A percentile compares a stretch with the other conserved stretches of the same genome.
Evolutionary conservation across 2,329 filamentous ascomycete genomes (phyloP).

Genomic region (Cladosporium oxysporum): DNA sequence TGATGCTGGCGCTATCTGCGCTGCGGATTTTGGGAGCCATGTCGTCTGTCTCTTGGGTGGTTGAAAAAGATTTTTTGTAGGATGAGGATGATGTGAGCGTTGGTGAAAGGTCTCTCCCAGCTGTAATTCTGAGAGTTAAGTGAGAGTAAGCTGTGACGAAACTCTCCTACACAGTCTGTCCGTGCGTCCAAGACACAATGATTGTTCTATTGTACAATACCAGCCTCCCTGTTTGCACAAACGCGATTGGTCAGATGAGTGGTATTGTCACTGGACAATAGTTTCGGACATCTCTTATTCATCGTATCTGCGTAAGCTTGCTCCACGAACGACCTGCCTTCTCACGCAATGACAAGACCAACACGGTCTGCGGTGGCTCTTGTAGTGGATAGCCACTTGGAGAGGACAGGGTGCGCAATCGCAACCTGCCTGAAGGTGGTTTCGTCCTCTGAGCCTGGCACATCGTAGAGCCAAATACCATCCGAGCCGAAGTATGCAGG

Average conservation of each 20-base stretch:
- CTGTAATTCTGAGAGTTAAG: not conserved
- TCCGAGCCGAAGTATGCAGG: slow-evolving; percentile 67
- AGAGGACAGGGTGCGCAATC: slow-evolving; percentile 65
- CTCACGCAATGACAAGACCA: slow-evolving; percentile 12
- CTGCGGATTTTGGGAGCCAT: not conserved
- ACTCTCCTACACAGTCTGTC: not conserved
- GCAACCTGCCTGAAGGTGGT: slow-evolving; percentile 65
- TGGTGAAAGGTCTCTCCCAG: not conserved
- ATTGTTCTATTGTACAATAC: not conserved
- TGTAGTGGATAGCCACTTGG: slow-evolving; percentile 55
- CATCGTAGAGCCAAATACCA: slow-evolving; percentile 69
- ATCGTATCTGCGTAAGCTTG: not conserved
- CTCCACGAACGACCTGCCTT: not conserved
- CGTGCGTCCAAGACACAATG: not conserved
- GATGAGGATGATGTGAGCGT: not conserved
- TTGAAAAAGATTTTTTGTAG: not conserved
- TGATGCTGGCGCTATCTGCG: not conserved
- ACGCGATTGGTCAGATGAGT: not conserved
- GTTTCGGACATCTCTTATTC: not conserved
- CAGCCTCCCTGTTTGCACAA: not conserved
- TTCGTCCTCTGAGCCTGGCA: slow-evolving; percentile 43
- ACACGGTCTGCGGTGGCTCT: slow-evolving; percentile 3
- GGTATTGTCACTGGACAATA: not conserved
- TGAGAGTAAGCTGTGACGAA: not conserved
- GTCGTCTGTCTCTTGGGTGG: not conserved